Base-by-base conservation (phyloP, 2,329 filamentous ascomycete genomes). In the Hypoxylon sp. region DNA sequence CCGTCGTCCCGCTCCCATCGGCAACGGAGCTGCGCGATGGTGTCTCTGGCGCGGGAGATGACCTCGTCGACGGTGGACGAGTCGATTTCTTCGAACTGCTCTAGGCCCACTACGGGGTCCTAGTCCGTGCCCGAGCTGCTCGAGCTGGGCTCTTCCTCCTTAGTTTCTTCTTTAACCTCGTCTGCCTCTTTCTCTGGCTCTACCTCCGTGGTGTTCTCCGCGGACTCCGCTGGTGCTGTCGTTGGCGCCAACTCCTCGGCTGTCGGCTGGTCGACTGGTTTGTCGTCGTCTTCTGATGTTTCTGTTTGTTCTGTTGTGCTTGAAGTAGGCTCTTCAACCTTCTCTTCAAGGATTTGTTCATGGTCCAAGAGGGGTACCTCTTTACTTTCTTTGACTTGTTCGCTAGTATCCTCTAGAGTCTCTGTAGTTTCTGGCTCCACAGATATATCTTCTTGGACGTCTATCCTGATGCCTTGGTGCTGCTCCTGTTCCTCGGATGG, bases 271-370 rank as follows among this genome's bases (percentile, higher is more conserved):
- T 42, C 32, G 5, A 38, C 4, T 9, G 43, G 30, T 17, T 54
- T 8, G 15, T 2, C 12, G 7, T 44, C 55, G 11, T 44, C 37
- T 17, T 50, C 32, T 12, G 36, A 32, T 25, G 61, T 42, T 12
- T 58, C 54, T 16, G 47, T 37, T 12, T 66, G 51, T 23, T 65
- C 54, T 20, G 69, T 65, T 7, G 59, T 53, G 43, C 55, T 51
- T 27, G 63, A 50, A 15, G 63, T 49, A n/a, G 61, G 48, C 31
- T 63, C 61, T 9, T 64, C 60, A 15, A 44, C 60, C 20, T 65
- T 50, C 15, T 64, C 32, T 11, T 64, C 55, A 16, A 61, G 58
- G 7, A 66, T 42, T 12, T 64, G 55, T 12, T 68, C 61, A 12
- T 60, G 56, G 5, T 46, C 48, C 4, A 59, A 49, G 5, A 56